A percentile compares a stretch with the other conserved stretches of the same genome.
Evolutionary conservation across 2,329 filamentous ascomycete genomes (phyloP).

Genomic region (Leptosphaerulina australis): DNA sequence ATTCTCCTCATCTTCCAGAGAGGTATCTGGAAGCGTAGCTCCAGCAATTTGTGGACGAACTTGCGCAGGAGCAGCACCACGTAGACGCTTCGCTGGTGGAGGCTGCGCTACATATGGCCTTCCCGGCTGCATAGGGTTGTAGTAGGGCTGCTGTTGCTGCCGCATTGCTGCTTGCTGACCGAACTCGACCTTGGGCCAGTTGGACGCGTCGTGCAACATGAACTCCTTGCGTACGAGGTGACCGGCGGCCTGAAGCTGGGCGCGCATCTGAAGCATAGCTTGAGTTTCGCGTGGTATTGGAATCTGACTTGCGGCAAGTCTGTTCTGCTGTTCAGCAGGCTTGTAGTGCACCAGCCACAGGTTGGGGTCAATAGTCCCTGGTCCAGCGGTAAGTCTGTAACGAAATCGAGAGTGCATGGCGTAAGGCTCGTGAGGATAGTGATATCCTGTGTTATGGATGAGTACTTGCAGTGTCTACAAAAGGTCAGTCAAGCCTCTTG

Average conservation of each 20-base stretch:
- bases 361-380: constrained; percentile 74
- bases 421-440: constrained; percentile 71
- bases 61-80: constrained; percentile 49
- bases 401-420: constrained; percentile 80
- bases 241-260: constrained; percentile 71
- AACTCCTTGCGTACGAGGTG: constrained; percentile 87
- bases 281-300: constrained; percentile 66
- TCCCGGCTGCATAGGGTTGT: constrained; percentile 46
- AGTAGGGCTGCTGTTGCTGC: constrained; percentile 36
- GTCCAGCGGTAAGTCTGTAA: constrained; percentile 80
- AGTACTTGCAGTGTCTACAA: constrained; percentile 89
- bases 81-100: constrained; percentile 55
- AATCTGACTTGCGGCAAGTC: constrained; percentile 71
- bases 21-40: constrained; percentile 48
- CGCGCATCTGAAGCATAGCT: constrained; percentile 65
- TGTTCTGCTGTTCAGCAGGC: constrained; percentile 73
- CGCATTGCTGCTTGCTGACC: constrained; percentile 53
- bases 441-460: constrained; percentile 80
- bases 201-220: constrained; percentile 85
- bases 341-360: constrained; percentile 94
- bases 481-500: constrained; percentile 19
- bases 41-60: constrained; percentile 51
- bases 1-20: constrained; percentile 87
- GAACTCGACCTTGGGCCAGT: constrained; percentile 85
- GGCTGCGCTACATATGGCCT: constrained; percentile 47